phyloP scores from a whole-genome alignment of 1,284 basidiomycete genomes.

The Athelia sp. region DNA sequence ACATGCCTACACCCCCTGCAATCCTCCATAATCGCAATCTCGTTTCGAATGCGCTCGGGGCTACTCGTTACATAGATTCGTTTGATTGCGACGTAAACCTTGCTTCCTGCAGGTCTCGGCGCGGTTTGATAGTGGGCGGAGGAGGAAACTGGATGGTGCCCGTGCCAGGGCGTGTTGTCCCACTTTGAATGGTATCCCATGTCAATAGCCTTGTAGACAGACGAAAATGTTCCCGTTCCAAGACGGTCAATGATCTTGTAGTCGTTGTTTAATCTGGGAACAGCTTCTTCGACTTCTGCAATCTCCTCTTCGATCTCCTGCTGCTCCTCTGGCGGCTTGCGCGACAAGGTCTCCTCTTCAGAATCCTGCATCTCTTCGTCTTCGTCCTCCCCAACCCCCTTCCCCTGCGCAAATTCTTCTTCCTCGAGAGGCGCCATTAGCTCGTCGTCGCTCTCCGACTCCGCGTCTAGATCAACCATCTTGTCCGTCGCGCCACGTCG shows the following conservation, averaged over 20 bases:
- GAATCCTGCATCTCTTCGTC: slow-evolving; percentile 28
- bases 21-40: slow-evolving; percentile 90
- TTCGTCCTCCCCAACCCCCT: slow-evolving; percentile 17
- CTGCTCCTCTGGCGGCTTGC: slow-evolving; percentile 65
- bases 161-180: slow-evolving; percentile 82
- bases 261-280: slow-evolving; percentile 60
- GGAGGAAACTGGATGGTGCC: slow-evolving; percentile 52
- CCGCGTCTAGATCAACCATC: slow-evolving; percentile 42
- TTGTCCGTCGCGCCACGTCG: slow-evolving; percentile 16
- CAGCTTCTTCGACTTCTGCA: slow-evolving; percentile 48
- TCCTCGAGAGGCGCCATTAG: slow-evolving; percentile 16
- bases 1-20: slow-evolving; percentile 79
- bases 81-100: slow-evolving; percentile 90
- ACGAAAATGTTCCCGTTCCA: slow-evolving; percentile 97
- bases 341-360: slow-evolving; percentile 48
- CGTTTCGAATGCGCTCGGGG: slow-evolving; percentile 90
- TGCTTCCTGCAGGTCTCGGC: slow-evolving; percentile 34
- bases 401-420: slow-evolving; percentile 16
- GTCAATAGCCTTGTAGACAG: slow-evolving; percentile 97
- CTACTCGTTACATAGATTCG: slow-evolving; percentile 96
- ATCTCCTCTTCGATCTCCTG: slow-evolving; percentile 79
- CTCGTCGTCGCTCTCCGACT: slow-evolving; percentile 49
- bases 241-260: slow-evolving; percentile 89
- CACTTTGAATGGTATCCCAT: slow-evolving; percentile 69
- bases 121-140: slow-evolving; percentile 57